Evolutionary conservation across 805 yeast species (phyloP), one percentile per base, ranked within the genome.

Genomic region (Candida sphagnicola): DNA sequence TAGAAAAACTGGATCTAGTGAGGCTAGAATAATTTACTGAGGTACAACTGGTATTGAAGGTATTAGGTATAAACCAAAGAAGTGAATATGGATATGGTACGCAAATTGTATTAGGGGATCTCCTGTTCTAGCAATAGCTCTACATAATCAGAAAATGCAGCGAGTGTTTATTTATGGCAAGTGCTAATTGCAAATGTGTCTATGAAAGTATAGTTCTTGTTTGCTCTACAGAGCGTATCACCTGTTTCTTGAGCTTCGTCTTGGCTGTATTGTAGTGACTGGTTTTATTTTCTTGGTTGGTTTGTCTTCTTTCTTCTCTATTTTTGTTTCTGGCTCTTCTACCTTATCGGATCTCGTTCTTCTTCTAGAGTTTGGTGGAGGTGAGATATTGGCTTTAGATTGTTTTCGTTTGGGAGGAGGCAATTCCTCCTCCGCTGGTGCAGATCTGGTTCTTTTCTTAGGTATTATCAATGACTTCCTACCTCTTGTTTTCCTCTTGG

Each of bases 181-280:
- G n/a, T n/a, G n/a, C n/a, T n/a, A n/a, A n/a, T n/a, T n/a, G n/a
- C n/a, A n/a, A n/a, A n/a, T n/a, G n/a, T n/a, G n/a, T n/a, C n/a
- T n/a, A n/a, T n/a, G n/a, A n/a, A n/a, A n/a, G n/a, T n/a, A n/a
- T n/a, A n/a, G n/a, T n/a, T n/a, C n/a, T n/a, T n/a, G n/a, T n/a
- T n/a, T n/a, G n/a, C n/a, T n/a, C n/a, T n/a, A n/a, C n/a, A n/a
- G n/a, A n/a, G n/a, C n/a, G n/a, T n/a, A n/a, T n/a, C n/a, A 49
- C 39, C 41, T 51, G 18, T 46, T 49, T 23, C 54, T 31, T 3
- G 49, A 29, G 38, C 53, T 48, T 41, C 54, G 30, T 40, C 56
- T 45, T 2, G 42, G 52, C 32, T 28, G 26, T 28, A 5, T 17
- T 16, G 34, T 13, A 23, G 29, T 28, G 11, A 28, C 25, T 16